Conservation (phyloP, 805 yeast genomes). For the Wilhelminamyces savonicus region DNA sequence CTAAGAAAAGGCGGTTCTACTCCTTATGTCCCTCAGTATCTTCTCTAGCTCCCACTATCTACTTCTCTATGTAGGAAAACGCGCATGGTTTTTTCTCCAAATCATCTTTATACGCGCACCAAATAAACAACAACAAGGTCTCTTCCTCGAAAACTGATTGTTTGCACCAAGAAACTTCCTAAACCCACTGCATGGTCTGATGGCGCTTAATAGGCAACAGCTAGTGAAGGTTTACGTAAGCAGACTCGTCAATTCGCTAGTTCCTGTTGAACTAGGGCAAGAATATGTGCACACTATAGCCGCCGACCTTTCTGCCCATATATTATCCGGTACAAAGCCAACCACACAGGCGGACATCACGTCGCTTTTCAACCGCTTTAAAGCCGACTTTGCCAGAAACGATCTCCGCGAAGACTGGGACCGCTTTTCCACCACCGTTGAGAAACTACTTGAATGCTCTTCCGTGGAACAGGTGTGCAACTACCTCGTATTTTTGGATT, state of each 20-base stretch:
- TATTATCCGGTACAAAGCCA: slow-evolving; percentile 2
- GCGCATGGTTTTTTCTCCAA: no score
- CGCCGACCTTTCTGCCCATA: slow-evolving; percentile 16
- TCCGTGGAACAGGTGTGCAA: slow-evolving; percentile 25
- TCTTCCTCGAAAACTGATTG: no score
- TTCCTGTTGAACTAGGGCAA: slow-evolving; percentile 32
- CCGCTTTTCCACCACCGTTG: slow-evolving; percentile 23
- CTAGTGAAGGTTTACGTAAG: slow-evolving; percentile 25
- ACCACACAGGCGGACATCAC: slow-evolving; percentile 9
- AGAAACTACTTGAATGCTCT: slow-evolving; percentile 20
- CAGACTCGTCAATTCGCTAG: slow-evolving; percentile 28
- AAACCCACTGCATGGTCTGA: no score
- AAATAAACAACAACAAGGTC: no score
- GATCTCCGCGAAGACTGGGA: slow-evolving; percentile 26
- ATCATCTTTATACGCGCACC: no score
- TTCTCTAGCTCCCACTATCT: no score
- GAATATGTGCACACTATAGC: slow-evolving; percentile 26
- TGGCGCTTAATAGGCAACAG: slow-evolving; percentile 27
- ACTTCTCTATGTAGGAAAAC: no score
- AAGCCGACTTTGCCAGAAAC: slow-evolving; percentile 18
- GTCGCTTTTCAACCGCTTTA: slow-evolving; percentile 15
- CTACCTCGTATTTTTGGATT: slow-evolving; percentile 27
- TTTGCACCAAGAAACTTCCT: no score
- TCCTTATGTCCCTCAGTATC: no score
- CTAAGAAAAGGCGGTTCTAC: no score